Conservation (phyloP, 2,329 filamentous ascomycete genomes). For the Stemphylium lycopersici region DNA sequence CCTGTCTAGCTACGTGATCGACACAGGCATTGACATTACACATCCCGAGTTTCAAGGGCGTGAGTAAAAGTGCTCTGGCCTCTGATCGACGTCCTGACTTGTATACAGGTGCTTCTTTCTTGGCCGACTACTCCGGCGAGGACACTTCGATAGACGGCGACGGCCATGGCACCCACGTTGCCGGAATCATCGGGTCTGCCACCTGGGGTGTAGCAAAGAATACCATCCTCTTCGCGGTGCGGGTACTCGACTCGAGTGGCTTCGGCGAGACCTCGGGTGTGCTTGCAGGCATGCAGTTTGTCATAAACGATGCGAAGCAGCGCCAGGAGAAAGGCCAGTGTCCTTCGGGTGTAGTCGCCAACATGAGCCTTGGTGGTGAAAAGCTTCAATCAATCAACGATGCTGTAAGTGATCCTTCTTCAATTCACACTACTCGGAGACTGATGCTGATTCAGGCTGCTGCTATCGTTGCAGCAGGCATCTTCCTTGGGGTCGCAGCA, state of each 20-base stretch:
- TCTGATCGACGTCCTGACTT: background rate
- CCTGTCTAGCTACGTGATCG: conserved; percentile 60
- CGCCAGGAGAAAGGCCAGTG: conserved; percentile 17
- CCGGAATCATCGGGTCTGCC: conserved; percentile 40
- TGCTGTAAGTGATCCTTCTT: conserved; percentile 17
- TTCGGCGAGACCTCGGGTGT: conserved; percentile 30
- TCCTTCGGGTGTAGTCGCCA: conserved; percentile 40
- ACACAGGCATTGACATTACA: conserved; percentile 64
- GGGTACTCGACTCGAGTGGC: conserved; percentile 43
- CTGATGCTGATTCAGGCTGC: conserved; percentile 27
- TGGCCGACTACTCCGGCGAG: conserved; percentile 36
- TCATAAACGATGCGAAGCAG: conserved; percentile 19
- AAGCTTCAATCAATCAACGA: conserved; percentile 33
- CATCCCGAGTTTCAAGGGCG: conserved; percentile 54
- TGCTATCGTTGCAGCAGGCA: conserved; percentile 39
- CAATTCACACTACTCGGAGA: background rate
- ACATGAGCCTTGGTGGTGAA: conserved; percentile 44
- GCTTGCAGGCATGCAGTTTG: conserved; percentile 36
- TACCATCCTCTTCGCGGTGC: conserved; percentile 44
- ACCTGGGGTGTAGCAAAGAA: conserved; percentile 46
- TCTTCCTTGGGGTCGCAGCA: conserved; percentile 48
- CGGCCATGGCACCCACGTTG: conserved; percentile 48
- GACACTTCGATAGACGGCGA: conserved; percentile 29
- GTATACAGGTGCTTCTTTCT: conserved; percentile 30
- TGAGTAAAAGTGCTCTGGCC: conserved; percentile 18